Evolutionary conservation across 2,329 filamentous ascomycete species (phyloP), one percentile per base, ranked within the genome.

Genomic region (Teratosphaeria nubilosa): DNA sequence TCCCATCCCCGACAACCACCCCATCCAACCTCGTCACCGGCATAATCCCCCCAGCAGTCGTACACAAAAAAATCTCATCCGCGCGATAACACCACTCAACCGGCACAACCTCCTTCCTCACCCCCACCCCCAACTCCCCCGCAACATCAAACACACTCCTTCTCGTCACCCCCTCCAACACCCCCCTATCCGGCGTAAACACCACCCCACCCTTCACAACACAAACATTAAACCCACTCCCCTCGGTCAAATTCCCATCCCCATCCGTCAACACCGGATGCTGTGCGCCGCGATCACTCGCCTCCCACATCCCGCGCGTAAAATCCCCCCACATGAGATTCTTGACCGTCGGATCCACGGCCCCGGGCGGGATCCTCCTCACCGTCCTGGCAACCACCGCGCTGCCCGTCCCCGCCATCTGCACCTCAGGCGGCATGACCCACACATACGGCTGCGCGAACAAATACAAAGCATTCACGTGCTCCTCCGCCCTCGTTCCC

Each of bases 11-110:
- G 0, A 81, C 67, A 0, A 71, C 69, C 55, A 72, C 62, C 0
- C 73, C 77, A 63, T 81, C 79, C 2, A 81, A 66, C 0, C 56
- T 59, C 0, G 76, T 79, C 27, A 81, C 79, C 0, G 78, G 78
- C 78, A 81, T 81, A 20, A 81, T 73, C 0, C 79, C 79, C 1
- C 79, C 79, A 0, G 79, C 78, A 14, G 79, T 81, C 0, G 78
- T 81, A 59, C 73, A 79, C 77, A 80, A 80, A 31, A 81, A 75
- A 4, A 80, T 72, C 68, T 81, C 79, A 58, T 81, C 78, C 0
- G 70, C 67, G 6, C 73, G 55, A 53, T 79, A 80, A 0, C 68
- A 72, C 37, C 70, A 10, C 14, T 76, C 70, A 0, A 78, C 67
- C 0, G 77, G 77, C 3, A 80, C 75, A 27, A 70, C 59, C 63